Evolutionary conservation across 495 filamentous ascomycete genomes (phyloP), one percentile per base, ranked within the genome.

Genomic region (Lasiosphaeria miniovina): DNA sequence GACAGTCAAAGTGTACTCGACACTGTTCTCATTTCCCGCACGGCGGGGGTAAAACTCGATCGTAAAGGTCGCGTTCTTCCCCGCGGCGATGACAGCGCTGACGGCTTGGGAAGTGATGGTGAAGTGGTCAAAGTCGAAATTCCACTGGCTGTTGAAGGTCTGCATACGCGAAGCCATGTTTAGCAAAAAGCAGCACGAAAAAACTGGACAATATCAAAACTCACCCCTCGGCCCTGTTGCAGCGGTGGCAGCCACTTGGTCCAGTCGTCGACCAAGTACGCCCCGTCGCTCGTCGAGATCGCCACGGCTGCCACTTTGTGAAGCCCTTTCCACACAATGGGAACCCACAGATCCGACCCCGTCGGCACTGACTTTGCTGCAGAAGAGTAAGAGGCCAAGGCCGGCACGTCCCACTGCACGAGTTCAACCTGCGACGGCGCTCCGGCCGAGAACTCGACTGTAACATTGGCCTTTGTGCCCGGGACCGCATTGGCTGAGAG

Each of bases 201-300:
- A 5, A 32, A 45, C 24, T 2, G 12, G 0, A 36, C 6, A 40
- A 3, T 9, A 12, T 17, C 17, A 12, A 11, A 12, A 50, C 61
- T 59, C 52, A 60, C 61, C 6, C 64, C 68, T 41, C 68, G 57
- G 0, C 73, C 82, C 60, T 81, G 69, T 57, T 87, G 83, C 24
- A 88, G 65, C 15, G 77, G 74, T 1, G 83, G 81, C 8, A 85
- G 66, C 14, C 71, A 86, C 57, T 74, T 60, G 0, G 84, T 87
- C 82, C 82, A 88, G 36, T 77, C 74, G 63, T 87, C 85, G 14
- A 81, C 73, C 36, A 87, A 62, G 57, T 77, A 81, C 17, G 62
- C 70, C 2, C 81, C 80, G 59, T 80, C 79, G 3, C 60, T 64
- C n/a, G 70, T 74, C 4, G 80, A 36, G n/a, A 81, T 82, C 68